phyloP scores from a whole-genome alignment of 371 early-diverging fungal genomes.

The Mortierella sp. region DNA sequence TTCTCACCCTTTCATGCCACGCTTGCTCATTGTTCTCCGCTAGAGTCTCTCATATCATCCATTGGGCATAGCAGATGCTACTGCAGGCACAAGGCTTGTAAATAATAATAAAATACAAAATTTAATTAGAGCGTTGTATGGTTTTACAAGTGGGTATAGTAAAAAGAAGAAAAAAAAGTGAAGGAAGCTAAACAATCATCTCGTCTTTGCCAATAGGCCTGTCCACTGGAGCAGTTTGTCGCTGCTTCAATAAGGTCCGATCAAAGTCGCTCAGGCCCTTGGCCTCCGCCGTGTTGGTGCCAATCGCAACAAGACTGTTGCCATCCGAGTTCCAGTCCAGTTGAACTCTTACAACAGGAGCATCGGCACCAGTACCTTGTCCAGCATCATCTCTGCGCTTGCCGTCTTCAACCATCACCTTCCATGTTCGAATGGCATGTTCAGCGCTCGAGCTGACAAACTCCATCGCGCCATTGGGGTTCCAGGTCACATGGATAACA shows the following conservation, averaged over 20 bases:
- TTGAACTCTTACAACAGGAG: not conserved
- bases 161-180: not conserved
- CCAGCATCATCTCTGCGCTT: not conserved
- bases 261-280: not conserved
- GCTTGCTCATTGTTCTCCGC: too few species aligned
- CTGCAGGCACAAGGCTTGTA: too few species aligned
- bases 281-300: not conserved
- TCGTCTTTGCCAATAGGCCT: not conserved
- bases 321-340: not conserved
- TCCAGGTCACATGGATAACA: not conserved
- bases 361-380: not conserved
- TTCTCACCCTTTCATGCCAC: too few species aligned
- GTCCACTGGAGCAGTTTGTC: not conserved
- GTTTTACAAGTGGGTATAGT: not conserved
- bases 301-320: not conserved
- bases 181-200: not conserved
- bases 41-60: too few species aligned
- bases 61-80: too few species aligned
- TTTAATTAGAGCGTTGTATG: too few species aligned
- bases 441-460: not conserved
- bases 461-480: not conserved
- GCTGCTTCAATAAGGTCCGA: not conserved
- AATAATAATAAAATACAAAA: too few species aligned
- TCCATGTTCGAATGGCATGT: not conserved
- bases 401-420: not conserved